phyloP scores from a whole-genome alignment of 2,329 filamentous ascomycete species.

The Aspergillus neoniger region DNA sequence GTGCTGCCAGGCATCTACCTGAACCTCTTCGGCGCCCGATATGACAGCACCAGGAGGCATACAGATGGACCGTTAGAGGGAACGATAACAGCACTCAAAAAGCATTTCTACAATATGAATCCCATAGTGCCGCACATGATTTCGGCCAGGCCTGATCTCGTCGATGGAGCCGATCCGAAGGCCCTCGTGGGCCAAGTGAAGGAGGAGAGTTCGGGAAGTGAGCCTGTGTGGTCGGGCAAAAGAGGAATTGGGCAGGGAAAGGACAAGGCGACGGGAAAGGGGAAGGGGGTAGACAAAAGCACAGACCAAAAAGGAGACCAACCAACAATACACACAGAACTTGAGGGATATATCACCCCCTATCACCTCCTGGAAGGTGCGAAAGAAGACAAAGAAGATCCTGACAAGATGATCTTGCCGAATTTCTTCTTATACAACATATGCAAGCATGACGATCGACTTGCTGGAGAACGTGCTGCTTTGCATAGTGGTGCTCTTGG shows the following conservation, averaged over 20 bases:
- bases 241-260: too few species aligned
- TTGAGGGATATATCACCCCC: too few species aligned
- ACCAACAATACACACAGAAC: too few species aligned
- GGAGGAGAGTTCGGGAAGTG: too few species aligned
- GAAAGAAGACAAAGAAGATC: neutral
- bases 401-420: neutral
- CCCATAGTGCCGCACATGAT: neutral
- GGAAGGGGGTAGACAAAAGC: too few species aligned
- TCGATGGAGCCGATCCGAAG: neutral
- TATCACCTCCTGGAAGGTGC: neutral
- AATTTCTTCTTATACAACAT: neutral
- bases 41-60: too few species aligned
- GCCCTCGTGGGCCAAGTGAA: too few species aligned
- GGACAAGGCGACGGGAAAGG: too few species aligned
- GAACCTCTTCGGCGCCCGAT: neutral
- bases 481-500: neutral
- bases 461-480: neutral
- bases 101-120: neutral
- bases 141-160: neutral
- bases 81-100: neutral
- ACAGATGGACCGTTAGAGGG: neutral
- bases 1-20: neutral
- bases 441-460: neutral
- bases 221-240: too few species aligned
- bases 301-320: too few species aligned